Conservation (phyloP, 257 asterid species). For the Solanum chiquidenum region DNA sequence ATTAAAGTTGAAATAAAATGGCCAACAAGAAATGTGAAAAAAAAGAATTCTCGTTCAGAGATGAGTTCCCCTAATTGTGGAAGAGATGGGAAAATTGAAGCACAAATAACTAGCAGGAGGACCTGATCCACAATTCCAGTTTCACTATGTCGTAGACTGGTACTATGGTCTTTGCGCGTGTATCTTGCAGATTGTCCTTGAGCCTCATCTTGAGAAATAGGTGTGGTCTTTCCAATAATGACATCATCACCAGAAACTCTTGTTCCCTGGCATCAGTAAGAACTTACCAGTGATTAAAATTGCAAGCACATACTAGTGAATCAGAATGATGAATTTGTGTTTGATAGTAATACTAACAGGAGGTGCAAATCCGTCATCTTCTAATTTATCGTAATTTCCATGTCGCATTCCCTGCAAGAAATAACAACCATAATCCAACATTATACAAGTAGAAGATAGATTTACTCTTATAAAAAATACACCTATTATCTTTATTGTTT, state of each 20-base stretch:
- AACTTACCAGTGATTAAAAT: background rate
- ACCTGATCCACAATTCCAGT: constrained; percentile 87
- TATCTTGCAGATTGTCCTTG: constrained; percentile 77
- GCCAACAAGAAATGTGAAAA: background rate
- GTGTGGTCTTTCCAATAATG: constrained; percentile 90
- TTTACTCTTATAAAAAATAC: background rate
- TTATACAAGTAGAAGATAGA: background rate
- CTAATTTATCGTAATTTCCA: constrained; percentile 88
- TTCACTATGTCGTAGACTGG: constrained; percentile 91
- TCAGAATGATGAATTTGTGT: background rate
- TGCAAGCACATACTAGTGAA: background rate
- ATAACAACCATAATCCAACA: background rate
- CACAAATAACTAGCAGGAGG: background rate
- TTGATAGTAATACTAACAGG: constrained; percentile 18
- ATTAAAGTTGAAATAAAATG: background rate
- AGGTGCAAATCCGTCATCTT: constrained; percentile 95
- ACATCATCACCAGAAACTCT: constrained; percentile 93
- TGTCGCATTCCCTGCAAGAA: constrained; percentile 67
- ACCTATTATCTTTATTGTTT: background rate
- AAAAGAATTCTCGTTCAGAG: background rate
- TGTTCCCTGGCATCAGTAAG: constrained; percentile 35
- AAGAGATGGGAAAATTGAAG: background rate
- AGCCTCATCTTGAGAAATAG: constrained; percentile 82
- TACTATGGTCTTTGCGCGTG: constrained; percentile 90
- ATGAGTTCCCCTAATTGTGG: background rate